Evolutionary conservation across 805 yeast species (phyloP).

Genomic region (Brettanomyces bruxellensis): DNA sequence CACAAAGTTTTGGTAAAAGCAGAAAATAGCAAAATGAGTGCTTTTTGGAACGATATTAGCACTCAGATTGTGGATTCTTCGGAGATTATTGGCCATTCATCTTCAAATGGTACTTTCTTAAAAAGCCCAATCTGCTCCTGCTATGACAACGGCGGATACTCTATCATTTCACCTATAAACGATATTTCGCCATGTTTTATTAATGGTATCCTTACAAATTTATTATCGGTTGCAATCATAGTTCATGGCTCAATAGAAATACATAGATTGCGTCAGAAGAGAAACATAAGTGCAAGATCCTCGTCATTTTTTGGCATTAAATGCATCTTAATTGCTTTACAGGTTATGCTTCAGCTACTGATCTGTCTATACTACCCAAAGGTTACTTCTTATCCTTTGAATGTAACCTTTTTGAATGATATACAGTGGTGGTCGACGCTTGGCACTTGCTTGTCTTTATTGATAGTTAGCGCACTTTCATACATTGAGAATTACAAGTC

Average conservation of each 20-base stretch:
- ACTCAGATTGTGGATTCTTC: no score
- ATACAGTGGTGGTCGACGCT: conserved; percentile 20
- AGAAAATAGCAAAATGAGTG: no score
- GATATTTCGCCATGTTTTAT: conserved; percentile 47
- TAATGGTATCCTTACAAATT: conserved; percentile 33
- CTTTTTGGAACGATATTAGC: no score
- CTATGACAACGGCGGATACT: conserved; percentile 34
- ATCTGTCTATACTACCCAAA: conserved; percentile 10
- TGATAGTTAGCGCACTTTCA: conserved; percentile 49
- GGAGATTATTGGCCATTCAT: no score
- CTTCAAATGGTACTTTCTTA: not conserved
- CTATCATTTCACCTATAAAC: conserved; percentile 28
- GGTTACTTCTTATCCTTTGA: conserved; percentile 7
- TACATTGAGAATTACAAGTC: conserved; percentile 65
- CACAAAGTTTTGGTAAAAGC: no score
- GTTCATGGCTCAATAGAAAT: conserved; percentile 30
- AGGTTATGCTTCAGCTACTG: conserved; percentile 27
- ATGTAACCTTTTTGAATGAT: conserved; percentile 21
- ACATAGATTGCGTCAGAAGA: conserved; percentile 22
- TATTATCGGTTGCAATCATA: conserved; percentile 28
- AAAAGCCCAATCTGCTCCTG: conserved; percentile 20
- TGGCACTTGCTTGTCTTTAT: conserved; percentile 31
- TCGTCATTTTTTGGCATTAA: conserved; percentile 36
- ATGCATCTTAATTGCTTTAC: conserved; percentile 29
- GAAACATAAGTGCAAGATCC: conserved; percentile 19